A percentile compares a stretch with the other conserved stretches of the same genome.
phyloP scores from a whole-genome alignment of 805 yeast genomes.

The Schizosaccharomyces japonicus region DNA sequence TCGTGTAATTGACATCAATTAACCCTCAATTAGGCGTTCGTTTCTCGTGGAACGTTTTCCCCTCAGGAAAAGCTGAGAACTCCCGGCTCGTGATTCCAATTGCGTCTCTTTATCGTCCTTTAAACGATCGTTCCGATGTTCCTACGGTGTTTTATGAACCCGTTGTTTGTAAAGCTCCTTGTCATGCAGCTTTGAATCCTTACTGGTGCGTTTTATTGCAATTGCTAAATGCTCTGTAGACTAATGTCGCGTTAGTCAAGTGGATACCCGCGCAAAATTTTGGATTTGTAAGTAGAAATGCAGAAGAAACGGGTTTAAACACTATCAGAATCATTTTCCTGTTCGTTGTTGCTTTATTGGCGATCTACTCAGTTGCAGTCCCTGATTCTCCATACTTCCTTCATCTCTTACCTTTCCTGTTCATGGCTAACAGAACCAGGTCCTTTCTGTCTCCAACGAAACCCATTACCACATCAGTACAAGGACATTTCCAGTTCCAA shows the following conservation, averaged over 20 bases:
- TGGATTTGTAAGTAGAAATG: slow-evolving; percentile 39
- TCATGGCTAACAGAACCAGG: no score
- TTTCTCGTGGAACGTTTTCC: slow-evolving; percentile 70
- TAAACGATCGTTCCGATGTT: slow-evolving; percentile 51
- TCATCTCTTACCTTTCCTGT: no score
- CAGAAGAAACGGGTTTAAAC: not conserved
- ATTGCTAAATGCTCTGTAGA: slow-evolving; percentile 9
- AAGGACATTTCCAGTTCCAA: slow-evolving; percentile 49
- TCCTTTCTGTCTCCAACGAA: slow-evolving; percentile 56
- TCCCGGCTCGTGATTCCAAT: slow-evolving; percentile 84
- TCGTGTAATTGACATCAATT: not conserved
- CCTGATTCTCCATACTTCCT: no score
- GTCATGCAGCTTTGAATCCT: slow-evolving; percentile 73
- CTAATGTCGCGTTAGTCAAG: slow-evolving; percentile 19
- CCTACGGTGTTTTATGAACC: slow-evolving; percentile 72
- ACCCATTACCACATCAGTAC: slow-evolving; percentile 63
- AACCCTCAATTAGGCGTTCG: slow-evolving; percentile 14
- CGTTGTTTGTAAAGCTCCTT: slow-evolving; percentile 49
- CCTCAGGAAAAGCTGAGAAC: slow-evolving; percentile 71
- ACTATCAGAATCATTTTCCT: not conserved
- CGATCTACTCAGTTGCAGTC: no score
- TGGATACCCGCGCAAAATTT: slow-evolving; percentile 41
- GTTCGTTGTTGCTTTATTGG: no score
- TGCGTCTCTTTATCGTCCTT: slow-evolving; percentile 80
- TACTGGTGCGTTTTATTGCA: slow-evolving; percentile 23